A percentile compares a stretch with the other conserved stretches of the same genome.
Conservation (phyloP, 176 grass and related monocot species). For the Phragmites australis region DNA sequence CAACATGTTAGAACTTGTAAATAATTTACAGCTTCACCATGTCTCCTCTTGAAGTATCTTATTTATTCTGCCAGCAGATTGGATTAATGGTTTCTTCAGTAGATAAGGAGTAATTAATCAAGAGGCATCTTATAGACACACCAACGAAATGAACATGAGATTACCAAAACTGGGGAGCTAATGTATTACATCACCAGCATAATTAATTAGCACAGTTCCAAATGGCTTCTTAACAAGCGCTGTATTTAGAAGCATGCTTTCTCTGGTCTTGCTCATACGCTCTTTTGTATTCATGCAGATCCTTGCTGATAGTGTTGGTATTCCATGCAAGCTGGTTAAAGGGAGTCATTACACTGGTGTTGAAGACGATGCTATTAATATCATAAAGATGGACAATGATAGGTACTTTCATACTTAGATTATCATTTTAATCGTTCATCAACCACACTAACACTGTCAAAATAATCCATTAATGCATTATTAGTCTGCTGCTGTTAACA, state of each 20-base stretch:
- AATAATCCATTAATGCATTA: constrained; percentile 25
- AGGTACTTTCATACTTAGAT: constrained; percentile 54
- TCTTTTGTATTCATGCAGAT: constrained; percentile 59
- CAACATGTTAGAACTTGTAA: constrained; percentile 15
- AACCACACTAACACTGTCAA: constrained; percentile 20
- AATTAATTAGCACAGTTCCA: constrained; percentile 28
- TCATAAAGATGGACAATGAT: constrained; percentile 78
- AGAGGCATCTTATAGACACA: neutral
- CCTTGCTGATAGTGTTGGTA: constrained; percentile 91
- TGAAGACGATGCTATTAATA: constrained; percentile 88
- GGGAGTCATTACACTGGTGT: constrained; percentile 93
- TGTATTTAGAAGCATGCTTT: constrained; percentile 31
- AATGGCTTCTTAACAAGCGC: neutral
- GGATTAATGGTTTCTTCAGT: constrained; percentile 17
- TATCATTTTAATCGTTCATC: constrained; percentile 24
- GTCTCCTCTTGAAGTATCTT: constrained; percentile 26
- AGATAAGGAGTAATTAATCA: constrained; percentile 17
- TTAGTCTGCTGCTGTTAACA: constrained; percentile 21
- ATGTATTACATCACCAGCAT: neutral
- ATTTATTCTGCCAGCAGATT: constrained; percentile 11
- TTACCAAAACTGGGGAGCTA: constrained; percentile 15
- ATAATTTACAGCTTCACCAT: neutral
- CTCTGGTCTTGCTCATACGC: constrained; percentile 10
- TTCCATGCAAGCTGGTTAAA: constrained; percentile 93
- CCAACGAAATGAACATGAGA: constrained; percentile 23